These are phyloP conservation scores for Adansonia rubrostipa DNA, from an alignment of 441 rosid genomes.

Conservation along the genomic window DNA sequence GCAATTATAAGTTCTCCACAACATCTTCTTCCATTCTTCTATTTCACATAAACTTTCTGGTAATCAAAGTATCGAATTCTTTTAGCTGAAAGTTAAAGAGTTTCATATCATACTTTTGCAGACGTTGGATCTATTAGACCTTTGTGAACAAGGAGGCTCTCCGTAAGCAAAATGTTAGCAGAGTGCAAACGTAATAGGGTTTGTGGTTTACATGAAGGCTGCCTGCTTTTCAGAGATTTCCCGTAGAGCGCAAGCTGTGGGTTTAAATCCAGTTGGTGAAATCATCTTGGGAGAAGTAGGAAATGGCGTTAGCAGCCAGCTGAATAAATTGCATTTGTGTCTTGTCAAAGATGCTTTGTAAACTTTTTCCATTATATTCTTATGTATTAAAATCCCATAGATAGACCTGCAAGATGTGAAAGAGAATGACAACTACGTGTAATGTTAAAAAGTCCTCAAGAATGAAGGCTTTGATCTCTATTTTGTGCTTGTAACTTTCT, in stretches of 20 bases:
- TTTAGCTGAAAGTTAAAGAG: neutral
- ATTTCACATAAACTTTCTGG: neutral
- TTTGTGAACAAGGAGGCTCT: constrained; percentile 88
- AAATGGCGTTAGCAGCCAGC: constrained; percentile 36
- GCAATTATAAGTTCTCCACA: neutral
- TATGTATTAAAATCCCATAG: constrained; percentile 28
- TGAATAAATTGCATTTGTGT: constrained; percentile 40
- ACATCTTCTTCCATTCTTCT: neutral
- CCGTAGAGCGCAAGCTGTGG: constrained; percentile 57
- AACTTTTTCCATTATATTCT: constrained; percentile 15
- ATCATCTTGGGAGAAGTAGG: constrained; percentile 37
- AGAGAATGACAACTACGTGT: constrained; percentile 25
- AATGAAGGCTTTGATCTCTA: constrained; percentile 30
- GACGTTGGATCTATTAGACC: constrained; percentile 90
- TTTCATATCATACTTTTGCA: constrained; percentile 42
- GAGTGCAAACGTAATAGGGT: constrained; percentile 32
- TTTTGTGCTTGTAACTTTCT: neutral
- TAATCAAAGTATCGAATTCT: neutral
- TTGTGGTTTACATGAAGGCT: constrained; percentile 34
- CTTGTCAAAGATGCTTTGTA: constrained; percentile 19
- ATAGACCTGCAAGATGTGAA: constrained; percentile 24
- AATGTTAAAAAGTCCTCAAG: constrained; percentile 20
- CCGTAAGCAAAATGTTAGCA: constrained; percentile 39
- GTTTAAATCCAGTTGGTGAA: constrained; percentile 35
- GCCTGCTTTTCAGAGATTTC: constrained; percentile 41